Base-by-base conservation (phyloP, 140 eudicot genomes). In the Ambrosia hybrid region DNA sequence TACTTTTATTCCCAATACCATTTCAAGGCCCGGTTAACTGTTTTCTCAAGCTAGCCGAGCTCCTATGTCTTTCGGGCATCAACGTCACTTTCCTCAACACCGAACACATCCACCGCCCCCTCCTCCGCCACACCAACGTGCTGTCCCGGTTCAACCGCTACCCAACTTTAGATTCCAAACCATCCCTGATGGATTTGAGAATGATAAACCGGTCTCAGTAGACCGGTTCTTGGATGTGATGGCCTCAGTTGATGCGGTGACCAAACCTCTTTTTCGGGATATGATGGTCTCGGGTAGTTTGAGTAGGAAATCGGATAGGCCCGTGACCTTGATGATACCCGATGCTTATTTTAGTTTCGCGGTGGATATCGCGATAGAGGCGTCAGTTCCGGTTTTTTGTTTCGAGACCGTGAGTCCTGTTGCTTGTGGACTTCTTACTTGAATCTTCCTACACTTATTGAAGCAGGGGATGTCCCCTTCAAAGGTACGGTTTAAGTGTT, bases 1-100 rank as follows among this genome's bases (percentile, higher is more conserved):
- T 82, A 6, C 85, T 82, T 38, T 65, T 85, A 65, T 79, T 85
- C 26, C 87, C 90, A 0, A 9, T 79, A 30, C 90, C 90, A n/a
- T 37, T 74, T 16, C 83, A 79, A 69, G 87, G 90, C 3, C 80
- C 79, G 1, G 71, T 82, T 8, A 85, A 71, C 70, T 79, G 82
- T 57, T 73, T 71, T 72, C 80, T 82, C 38, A 75, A 80, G 52
- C 63, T 81, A 58, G 75, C 82, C 55, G 83, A 84, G 49, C 85
- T 84, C 46, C 37, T 81, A 3, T 84, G 79, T 65, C 70, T 80
- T n/a, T 70, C 81, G 0, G 76, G 76, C 74, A 37, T 83, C 52
- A 63, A 79, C 0, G 79, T 79, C 79, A 83, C 87, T 56, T 83
- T 83, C 51, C 82, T 83, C 71, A 61, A 65, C 81, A 64, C 87